Evolutionary conservation across 495 filamentous ascomycete genomes (phyloP).

Genomic region (Hypoxylon fragiforme): DNA sequence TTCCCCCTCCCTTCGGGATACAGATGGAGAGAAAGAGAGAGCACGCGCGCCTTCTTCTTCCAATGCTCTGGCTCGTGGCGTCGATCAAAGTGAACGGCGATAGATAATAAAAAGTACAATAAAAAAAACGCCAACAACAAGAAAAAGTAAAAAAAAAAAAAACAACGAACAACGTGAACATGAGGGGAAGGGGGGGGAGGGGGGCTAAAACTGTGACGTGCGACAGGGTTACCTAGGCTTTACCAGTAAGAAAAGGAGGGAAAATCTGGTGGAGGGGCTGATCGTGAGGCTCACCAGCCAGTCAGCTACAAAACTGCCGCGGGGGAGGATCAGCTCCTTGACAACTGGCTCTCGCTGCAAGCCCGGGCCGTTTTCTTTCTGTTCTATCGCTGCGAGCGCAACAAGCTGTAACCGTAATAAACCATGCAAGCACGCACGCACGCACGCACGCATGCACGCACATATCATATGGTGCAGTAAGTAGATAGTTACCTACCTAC

Average conservation of each 20-base stretch:
- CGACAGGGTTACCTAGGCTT: conserved; percentile 2
- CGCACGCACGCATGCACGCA: no score
- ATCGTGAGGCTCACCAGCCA: conserved; percentile 40
- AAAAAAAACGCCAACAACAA: no score
- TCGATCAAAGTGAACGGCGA: conserved; percentile 12
- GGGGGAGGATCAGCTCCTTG: conserved; percentile 33
- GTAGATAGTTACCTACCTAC: no score
- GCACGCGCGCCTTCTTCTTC: conserved; percentile 23
- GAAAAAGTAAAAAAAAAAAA: no score
- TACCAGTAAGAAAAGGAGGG: background rate
- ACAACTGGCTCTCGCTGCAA: conserved; percentile 35
- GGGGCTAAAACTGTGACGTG: conserved; percentile 2
- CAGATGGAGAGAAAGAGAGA: background rate
- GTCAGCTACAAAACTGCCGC: conserved; percentile 37
- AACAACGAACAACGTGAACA: conserved; percentile 13
- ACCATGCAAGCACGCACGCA: conserved; percentile 26
- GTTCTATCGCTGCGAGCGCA: conserved; percentile 23
- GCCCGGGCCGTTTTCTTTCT: conserved; percentile 27
- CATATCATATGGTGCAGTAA: no score
- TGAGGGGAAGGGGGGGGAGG: no score
- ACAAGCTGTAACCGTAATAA: conserved; percentile 34
- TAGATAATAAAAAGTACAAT: no score
- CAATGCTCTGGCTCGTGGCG: conserved; percentile 31
- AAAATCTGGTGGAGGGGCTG: conserved; percentile 29
- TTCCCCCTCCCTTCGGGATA: no score